Evolutionary conservation across 768 basidiomycete genomes (phyloP).

Genomic region (Lanmaoa rubissima): DNA sequence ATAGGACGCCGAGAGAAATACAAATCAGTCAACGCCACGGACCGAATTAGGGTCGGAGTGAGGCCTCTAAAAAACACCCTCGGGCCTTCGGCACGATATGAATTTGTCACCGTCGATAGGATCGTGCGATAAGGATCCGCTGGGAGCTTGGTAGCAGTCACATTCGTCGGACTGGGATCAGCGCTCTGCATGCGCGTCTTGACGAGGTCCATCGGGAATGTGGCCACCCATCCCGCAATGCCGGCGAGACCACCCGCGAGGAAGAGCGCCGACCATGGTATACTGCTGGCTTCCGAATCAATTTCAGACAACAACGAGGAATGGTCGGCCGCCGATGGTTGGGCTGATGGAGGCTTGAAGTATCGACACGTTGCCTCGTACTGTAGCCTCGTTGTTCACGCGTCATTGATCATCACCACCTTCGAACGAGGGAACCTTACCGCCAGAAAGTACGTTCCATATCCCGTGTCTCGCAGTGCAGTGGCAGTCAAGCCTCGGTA

Average conservation of each 20-base stretch:
- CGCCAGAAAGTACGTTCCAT: conserved; percentile 82
- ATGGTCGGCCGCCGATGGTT: conserved; percentile 20
- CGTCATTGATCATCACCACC: conserved; percentile 2
- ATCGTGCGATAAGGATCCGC: conserved; percentile 58
- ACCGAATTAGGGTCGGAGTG: conserved; percentile 79
- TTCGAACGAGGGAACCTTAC: conserved; percentile 38
- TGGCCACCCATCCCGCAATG: conserved; percentile 71
- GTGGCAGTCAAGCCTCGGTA: conserved; percentile 79
- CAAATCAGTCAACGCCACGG: conserved; percentile 2
- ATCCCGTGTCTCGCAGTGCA: conserved; percentile 74
- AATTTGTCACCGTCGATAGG: conserved; percentile 54
- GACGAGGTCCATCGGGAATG: conserved; percentile 87
- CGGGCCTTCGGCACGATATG: conserved; percentile 63
- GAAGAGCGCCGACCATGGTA: conserved; percentile 58
- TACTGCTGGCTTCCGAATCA: conserved; percentile 34
- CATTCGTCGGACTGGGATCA: conserved; percentile 1
- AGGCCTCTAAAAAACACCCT: conserved; percentile 76
- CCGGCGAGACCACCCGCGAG: conserved; percentile 78
- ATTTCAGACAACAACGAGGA: conserved; percentile 42
- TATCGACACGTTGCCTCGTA: conserved; percentile 65
- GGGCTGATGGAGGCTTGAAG: conserved; percentile 32
- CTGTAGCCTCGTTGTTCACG: conserved; percentile 28
- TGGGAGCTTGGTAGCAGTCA: background rate
- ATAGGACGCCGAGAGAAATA: background rate
- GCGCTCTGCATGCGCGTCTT: conserved; percentile 84